Evolutionary conservation across 768 basidiomycete genomes (phyloP).

Genomic region (Vararia minispora): DNA sequence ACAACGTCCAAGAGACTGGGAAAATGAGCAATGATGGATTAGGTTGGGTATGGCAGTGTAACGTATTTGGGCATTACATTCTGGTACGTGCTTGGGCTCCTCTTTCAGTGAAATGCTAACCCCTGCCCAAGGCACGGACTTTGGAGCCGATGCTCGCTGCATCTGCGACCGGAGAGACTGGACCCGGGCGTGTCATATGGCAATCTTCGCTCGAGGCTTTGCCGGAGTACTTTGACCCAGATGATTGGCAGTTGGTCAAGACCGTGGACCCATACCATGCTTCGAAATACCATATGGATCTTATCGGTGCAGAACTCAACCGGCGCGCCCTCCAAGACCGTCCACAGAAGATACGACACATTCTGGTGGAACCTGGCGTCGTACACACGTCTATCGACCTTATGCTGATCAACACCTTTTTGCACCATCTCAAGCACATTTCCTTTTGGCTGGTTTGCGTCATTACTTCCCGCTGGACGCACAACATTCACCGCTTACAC

Average conservation of each 20-base stretch:
- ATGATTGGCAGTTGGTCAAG: conserved; percentile 63
- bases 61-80: conserved; percentile 72
- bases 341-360: conserved; percentile 34
- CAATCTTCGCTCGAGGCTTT: conserved; percentile 60
- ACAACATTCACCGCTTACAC: conserved; percentile 2
- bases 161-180: conserved; percentile 22
- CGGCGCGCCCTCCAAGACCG: conserved; percentile 23
- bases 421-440: conserved; percentile 36
- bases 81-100: conserved; percentile 39
- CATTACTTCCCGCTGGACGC: neutral
- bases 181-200: conserved; percentile 62
- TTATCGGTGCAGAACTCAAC: conserved; percentile 49
- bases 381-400: conserved; percentile 50
- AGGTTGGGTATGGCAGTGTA: conserved; percentile 79
- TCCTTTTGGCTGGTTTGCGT: conserved; percentile 44
- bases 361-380: conserved; percentile 61
- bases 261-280: conserved; percentile 56
- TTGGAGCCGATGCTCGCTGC: conserved; percentile 42
- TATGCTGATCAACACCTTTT: conserved; percentile 33
- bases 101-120: neutral
- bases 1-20: conserved; percentile 45
- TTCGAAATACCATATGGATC: conserved; percentile 69
- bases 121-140: conserved; percentile 45
- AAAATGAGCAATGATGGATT: conserved; percentile 56
- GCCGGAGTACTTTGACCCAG: conserved; percentile 39